These are phyloP conservation scores for Volutella citrinella DNA, from an alignment of 2,329 filamentous ascomycete species.

Conservation along the genomic window DNA sequence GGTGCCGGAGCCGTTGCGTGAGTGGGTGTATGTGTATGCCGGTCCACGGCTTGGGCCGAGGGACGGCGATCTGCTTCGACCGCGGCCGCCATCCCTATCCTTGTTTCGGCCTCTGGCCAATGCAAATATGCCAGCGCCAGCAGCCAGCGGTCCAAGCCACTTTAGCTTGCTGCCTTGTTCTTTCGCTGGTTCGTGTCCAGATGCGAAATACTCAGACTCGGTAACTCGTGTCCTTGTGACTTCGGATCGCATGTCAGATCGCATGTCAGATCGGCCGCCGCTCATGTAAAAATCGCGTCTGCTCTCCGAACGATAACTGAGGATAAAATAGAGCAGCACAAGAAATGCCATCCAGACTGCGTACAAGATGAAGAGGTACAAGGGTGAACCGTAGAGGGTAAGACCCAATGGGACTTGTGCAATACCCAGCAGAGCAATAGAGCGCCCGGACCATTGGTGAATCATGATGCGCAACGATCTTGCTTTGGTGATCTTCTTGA, in stretches of 20 bases:
- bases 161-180: conserved; percentile 30
- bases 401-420: conserved; percentile 85
- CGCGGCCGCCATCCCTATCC: conserved; percentile 36
- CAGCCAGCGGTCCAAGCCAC: conserved; percentile 53
- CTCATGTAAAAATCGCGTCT: conserved; percentile 52
- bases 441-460: conserved; percentile 84
- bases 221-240: conserved; percentile 37
- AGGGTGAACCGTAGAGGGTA: conserved; percentile 87
- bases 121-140: conserved; percentile 49
- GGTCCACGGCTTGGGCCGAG: conserved; percentile 34
- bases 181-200: conserved; percentile 30
- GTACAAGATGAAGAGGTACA: conserved; percentile 80
- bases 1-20: conserved; percentile 52
- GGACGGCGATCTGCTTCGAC: conserved; percentile 38
- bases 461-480: conserved; percentile 58
- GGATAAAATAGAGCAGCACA: conserved; percentile 72
- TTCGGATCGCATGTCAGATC: conserved; percentile 56
- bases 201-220: conserved; percentile 39
- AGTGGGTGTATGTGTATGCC: conserved; percentile 51
- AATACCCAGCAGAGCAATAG: conserved; percentile 76
- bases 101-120: conserved; percentile 44
- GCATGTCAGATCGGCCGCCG: conserved; percentile 55
- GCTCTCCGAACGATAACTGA: conserved; percentile 67
- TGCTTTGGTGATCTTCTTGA: conserved; percentile 49
- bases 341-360: conserved; percentile 73